Evolutionary conservation across 1,284 basidiomycete species (phyloP).

Genomic region (Lentinula novae-zelandiae): DNA sequence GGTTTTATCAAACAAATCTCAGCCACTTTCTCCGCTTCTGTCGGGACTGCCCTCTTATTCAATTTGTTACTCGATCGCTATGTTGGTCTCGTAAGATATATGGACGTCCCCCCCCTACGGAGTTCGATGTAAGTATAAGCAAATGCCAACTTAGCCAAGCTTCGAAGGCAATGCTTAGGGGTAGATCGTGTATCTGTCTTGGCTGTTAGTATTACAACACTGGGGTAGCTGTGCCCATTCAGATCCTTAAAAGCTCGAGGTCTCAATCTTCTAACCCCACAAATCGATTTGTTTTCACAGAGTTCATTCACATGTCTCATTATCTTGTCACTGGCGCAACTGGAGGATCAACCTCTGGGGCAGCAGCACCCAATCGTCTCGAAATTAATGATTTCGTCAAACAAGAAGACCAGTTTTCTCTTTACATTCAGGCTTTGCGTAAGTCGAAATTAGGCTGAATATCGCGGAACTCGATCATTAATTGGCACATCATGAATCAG

Average conservation of each 20-base stretch:
- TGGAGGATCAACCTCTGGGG: slow-evolving; percentile 21
- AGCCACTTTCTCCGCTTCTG: too few species aligned
- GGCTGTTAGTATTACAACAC: neutral
- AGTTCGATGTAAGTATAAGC: neutral
- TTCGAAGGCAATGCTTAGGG: neutral
- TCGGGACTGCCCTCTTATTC: too few species aligned
- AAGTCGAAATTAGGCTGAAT: slow-evolving; percentile 11
- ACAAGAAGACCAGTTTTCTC: slow-evolving; percentile 39
- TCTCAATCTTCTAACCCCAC: neutral
- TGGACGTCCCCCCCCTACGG: too few species aligned
- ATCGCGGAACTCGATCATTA: neutral
- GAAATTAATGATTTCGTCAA: slow-evolving; percentile 45
- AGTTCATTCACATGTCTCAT: slow-evolving; percentile 5
- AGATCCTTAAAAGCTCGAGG: neutral
- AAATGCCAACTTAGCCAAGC: neutral
- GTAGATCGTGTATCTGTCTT: neutral
- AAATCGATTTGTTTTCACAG: neutral
- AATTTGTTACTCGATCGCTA: too few species aligned
- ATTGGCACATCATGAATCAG: slow-evolving; percentile 19
- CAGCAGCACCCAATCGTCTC: slow-evolving; percentile 29
- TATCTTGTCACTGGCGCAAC: slow-evolving; percentile 29
- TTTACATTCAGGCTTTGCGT: slow-evolving; percentile 25
- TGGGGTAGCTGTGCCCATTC: neutral
- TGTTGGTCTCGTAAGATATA: too few species aligned
- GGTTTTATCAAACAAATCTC: too few species aligned